phyloP scores from a whole-genome alignment of 2,329 filamentous ascomycete genomes.

The Penicillium brevicompactum region DNA sequence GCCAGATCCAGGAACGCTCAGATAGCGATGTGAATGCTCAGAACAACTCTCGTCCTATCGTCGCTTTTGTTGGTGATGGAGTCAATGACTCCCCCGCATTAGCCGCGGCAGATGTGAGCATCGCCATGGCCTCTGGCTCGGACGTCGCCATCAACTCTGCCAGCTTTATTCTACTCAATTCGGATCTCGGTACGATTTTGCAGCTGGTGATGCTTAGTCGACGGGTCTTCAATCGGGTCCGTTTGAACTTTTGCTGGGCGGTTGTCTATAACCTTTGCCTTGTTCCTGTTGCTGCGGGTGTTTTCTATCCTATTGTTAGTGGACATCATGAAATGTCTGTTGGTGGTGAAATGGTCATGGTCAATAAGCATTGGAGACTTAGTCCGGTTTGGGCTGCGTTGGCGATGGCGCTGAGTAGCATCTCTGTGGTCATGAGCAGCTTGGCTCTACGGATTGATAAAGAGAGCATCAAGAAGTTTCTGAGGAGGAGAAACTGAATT shows the following conservation, averaged over 20 bases:
- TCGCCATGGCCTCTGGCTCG: slow-evolving; percentile 77
- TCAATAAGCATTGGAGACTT: slow-evolving; percentile 47
- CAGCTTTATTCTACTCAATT: slow-evolving; percentile 77
- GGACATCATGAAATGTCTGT: slow-evolving; percentile 38
- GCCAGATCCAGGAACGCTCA: slow-evolving; percentile 36
- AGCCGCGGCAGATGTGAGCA: slow-evolving; percentile 77
- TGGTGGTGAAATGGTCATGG: slow-evolving; percentile 35
- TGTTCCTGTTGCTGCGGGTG: slow-evolving; percentile 79
- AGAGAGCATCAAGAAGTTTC: slow-evolving; percentile 21
- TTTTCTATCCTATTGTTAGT: slow-evolving; percentile 64
- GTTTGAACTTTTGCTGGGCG: slow-evolving; percentile 85
- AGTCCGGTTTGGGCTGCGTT: slow-evolving; percentile 74
- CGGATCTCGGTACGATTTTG: slow-evolving; percentile 68
- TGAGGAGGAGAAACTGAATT: slow-evolving; percentile 13
- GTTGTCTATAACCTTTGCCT: slow-evolving; percentile 78
- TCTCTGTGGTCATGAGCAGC: slow-evolving; percentile 85
- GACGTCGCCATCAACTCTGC: slow-evolving; percentile 82
- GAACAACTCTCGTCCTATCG: slow-evolving; percentile 51
- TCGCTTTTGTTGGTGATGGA: slow-evolving; percentile 85
- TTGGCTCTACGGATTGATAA: slow-evolving; percentile 64
- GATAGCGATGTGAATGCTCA: neutral
- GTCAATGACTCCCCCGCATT: slow-evolving; percentile 85
- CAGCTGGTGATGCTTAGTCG: slow-evolving; percentile 72
- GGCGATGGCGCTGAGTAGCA: slow-evolving; percentile 90
- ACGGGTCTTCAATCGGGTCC: slow-evolving; percentile 74